Evolutionary conservation across 1,139 yeast genomes (phyloP).

Genomic region (Diutina catenulata): DNA sequence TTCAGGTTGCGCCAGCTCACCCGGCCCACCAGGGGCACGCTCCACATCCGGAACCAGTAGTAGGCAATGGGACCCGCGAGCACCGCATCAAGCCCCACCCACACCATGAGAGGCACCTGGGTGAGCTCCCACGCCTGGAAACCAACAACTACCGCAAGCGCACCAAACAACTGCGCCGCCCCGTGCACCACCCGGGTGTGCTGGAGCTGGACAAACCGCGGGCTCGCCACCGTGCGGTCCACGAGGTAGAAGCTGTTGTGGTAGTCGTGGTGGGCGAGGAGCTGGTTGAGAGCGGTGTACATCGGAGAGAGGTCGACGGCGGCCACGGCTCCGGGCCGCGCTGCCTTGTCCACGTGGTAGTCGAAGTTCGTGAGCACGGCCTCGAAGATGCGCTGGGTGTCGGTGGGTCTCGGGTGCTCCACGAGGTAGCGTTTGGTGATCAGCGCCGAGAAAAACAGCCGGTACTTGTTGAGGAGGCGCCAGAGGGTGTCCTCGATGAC

Average conservation of each 20-base stretch:
- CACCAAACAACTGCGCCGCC: slow-evolving; percentile 11
- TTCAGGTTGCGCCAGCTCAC: slow-evolving; percentile 26
- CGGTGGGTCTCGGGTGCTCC: slow-evolving; percentile 14
- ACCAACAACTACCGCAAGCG: slow-evolving; percentile 1
- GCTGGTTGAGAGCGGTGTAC: slow-evolving; percentile 5
- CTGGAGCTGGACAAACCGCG: neutral
- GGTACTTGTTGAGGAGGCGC: too few species aligned
- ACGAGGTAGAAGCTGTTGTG: slow-evolving; percentile 20
- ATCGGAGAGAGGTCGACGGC: neutral
- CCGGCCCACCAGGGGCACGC: slow-evolving; percentile 10
- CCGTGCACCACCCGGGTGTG: neutral
- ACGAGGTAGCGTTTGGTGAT: slow-evolving; percentile 5
- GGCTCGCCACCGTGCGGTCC: slow-evolving; percentile 11
- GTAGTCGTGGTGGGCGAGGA: slow-evolving; percentile 24
- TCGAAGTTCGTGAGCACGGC: slow-evolving; percentile 10
- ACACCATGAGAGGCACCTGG: neutral
- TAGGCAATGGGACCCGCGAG: slow-evolving; percentile 7
- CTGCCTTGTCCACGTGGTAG: slow-evolving; percentile 8
- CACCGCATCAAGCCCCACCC: slow-evolving; percentile 8
- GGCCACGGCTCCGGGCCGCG: too few species aligned
- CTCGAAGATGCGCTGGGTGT: slow-evolving; percentile 12
- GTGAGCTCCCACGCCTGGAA: slow-evolving; percentile 1
- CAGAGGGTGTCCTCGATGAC: too few species aligned
- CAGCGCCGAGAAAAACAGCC: too few species aligned
- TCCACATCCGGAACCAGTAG: slow-evolving; percentile 7